Evolutionary conservation across 202 grass and related monocot genomes (phyloP).

Genomic region (Panicum virgatum): DNA sequence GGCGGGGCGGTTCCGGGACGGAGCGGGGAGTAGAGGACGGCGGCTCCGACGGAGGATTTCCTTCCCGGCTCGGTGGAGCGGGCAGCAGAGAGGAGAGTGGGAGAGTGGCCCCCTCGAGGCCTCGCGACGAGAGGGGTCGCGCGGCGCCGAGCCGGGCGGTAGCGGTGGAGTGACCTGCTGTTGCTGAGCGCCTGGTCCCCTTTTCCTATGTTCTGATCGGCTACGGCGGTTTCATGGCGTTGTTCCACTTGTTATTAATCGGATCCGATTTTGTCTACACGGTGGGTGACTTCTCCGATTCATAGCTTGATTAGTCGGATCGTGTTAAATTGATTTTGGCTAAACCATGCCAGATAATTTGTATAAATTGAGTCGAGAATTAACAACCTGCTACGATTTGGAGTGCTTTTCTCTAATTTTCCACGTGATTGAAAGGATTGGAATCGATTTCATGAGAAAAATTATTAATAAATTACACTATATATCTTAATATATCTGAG

Average conservation of each 20-base stretch:
- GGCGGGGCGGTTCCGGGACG: not conserved
- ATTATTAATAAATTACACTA: no score
- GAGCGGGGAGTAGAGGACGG: not conserved
- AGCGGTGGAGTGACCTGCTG: not conserved
- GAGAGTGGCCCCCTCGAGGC: not conserved
- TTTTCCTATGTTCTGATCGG: not conserved
- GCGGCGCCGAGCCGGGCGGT: not conserved
- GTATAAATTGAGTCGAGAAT: no score
- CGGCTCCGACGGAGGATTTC: not conserved
- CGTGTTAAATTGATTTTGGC: not conserved
- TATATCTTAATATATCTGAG: no score
- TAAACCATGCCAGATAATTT: no score
- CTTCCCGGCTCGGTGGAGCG: constrained; percentile 20
- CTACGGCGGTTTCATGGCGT: not conserved
- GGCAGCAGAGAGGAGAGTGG: not conserved
- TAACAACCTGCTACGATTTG: no score
- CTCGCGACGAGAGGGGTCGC: not conserved
- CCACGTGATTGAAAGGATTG: no score
- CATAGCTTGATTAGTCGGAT: no score
- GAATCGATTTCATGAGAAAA: no score
- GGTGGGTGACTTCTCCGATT: not conserved
- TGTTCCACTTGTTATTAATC: not conserved
- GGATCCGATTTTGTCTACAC: not conserved
- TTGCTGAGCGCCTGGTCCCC: not conserved
- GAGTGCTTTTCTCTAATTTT: no score